Evolutionary conservation across 768 basidiomycete genomes (phyloP), one percentile per base, ranked within the genome.

Genomic region (Wakefieldia striispora): DNA sequence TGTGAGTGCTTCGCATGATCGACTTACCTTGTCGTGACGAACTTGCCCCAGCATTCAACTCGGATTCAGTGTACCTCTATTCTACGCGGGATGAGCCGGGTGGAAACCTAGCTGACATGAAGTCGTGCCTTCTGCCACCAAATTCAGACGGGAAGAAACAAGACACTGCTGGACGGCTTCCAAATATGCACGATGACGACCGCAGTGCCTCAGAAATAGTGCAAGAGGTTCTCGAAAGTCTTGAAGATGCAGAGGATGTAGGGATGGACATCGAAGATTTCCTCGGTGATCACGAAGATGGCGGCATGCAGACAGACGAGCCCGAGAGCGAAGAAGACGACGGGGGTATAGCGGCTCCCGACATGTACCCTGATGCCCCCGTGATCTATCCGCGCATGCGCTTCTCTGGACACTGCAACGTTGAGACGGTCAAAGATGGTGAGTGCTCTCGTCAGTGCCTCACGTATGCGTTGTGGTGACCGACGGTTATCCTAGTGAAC

Each of bases 341-440:
- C 34, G 61, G 65, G 29, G 63, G 65, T 16, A 51, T 62, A 45
- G 44, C 14, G 21, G 39, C 60, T 5, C 1, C 29, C 13, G 67
- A 69, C 17, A 54, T 54, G 26, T 36, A 70, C 19, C 47, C 56
- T 17, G 64, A 67, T 43, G 76, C 80, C 4, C 77, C 84, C 12
- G 66, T 82, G 34, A 68, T 93, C 41, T 68, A 78, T 53, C 91
- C 92, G 23, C 79, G 83, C 35, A 67, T 65, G 52, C 76, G 78
- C 14, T 95, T 77, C 66, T 62, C 66, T 34, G 92, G 92, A 13
- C 81, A 83, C 27, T 81, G 84, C 47, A 95, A 94, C 61, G 72
- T 88, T 1, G 82, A 82, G 53, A 95, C 93, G 0, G 78, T 91
- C 36, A 95, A 95, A 67, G 92, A 94, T 64, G 90, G 92, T 86